Percentiles rank a stretch among this genome's conserved stretches.
phyloP scores from a whole-genome alignment of 441 rosid genomes.

The Adansonia madagascariensis region DNA sequence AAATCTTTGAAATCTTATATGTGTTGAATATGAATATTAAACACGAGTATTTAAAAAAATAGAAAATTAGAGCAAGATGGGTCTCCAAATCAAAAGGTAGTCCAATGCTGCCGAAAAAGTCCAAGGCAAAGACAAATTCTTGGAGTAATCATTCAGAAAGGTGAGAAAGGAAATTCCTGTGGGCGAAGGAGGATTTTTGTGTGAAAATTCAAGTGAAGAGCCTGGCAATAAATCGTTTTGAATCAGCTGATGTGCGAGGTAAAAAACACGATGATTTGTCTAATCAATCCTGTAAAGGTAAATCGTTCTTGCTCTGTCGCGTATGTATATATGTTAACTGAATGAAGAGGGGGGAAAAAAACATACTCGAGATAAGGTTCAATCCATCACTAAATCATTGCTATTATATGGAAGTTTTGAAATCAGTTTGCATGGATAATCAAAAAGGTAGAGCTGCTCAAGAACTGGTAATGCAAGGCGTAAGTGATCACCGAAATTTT shows the following conservation, averaged over 20 bases:
- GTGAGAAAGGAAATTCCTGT: not conserved
- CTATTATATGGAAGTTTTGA: not conserved
- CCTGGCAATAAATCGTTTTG: constrained; percentile 3
- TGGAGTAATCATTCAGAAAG: not conserved
- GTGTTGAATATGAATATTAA: no score
- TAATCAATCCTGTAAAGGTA: not conserved
- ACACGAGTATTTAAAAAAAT: no score
- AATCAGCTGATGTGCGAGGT: not conserved
- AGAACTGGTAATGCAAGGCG: not conserved
- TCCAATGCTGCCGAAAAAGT: not conserved
- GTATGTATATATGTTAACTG: not conserved
- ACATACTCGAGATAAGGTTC: not conserved
- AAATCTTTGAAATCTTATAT: no score
- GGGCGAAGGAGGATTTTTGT: not conserved
- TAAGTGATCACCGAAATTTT: no score
- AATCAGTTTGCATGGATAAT: not conserved
- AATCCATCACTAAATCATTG: not conserved
- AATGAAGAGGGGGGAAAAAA: not conserved
- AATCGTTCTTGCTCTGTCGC: not conserved
- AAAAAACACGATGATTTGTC: not conserved
- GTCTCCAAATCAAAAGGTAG: not conserved
- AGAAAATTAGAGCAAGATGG: no score
- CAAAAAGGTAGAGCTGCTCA: no score
- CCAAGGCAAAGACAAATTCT: not conserved
- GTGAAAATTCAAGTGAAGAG: not conserved